These are phyloP conservation scores for Flaveria linearis DNA, from an alignment of 129 eudicot genomes.

Conservation along the genomic window DNA sequence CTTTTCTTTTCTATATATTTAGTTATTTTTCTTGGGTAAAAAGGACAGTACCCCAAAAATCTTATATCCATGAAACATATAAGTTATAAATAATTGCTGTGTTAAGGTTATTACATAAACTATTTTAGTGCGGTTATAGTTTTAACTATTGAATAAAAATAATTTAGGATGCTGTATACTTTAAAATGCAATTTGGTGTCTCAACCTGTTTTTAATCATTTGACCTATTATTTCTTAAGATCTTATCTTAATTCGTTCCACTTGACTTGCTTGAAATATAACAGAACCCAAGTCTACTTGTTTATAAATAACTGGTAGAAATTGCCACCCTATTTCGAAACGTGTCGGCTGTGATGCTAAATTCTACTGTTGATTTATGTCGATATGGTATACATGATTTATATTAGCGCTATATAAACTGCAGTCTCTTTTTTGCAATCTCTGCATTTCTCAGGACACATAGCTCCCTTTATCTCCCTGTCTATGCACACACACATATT, in stretches of 20 bases:
- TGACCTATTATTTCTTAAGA: not conserved
- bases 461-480: not conserved
- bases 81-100: not conserved
- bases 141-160: not conserved
- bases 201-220: not conserved
- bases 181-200: not conserved
- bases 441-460: not conserved
- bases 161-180: not conserved
- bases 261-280: not conserved
- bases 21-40: not conserved
- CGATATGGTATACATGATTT: not conserved
- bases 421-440: not conserved
- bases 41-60: too few relatives aligned
- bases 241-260: not conserved
- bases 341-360: not conserved
- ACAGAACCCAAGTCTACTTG: not conserved
- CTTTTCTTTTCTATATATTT: not conserved
- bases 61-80: not conserved
- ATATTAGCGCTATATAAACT: not conserved
- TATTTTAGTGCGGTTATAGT: not conserved
- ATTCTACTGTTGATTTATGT: not conserved
- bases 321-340: not conserved
- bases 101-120: not conserved
- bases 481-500: not conserved
- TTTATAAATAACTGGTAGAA: not conserved